These are phyloP conservation scores for Lentinula sp. DNA, from an alignment of 768 basidiomycete genomes.

Conservation along the genomic window DNA sequence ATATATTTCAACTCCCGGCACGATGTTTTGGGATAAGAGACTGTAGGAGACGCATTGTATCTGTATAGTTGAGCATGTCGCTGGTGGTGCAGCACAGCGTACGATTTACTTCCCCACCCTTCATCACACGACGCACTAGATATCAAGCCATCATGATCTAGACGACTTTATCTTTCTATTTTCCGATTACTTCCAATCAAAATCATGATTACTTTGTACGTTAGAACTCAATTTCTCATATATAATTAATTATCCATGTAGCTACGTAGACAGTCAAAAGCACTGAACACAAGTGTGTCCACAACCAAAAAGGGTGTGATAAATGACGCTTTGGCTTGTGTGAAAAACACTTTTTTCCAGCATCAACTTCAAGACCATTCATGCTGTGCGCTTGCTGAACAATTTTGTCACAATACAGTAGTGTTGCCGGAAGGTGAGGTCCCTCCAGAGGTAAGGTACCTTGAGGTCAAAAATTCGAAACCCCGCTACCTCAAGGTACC, in stretches of 20 bases:
- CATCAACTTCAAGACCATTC: no score
- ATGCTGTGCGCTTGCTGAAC: no score
- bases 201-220: not conserved
- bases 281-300: not conserved
- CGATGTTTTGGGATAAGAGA: not conserved
- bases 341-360: not conserved
- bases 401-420: no score
- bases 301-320: not conserved
- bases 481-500: not conserved
- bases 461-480: not conserved
- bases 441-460: not conserved
- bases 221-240: not conserved
- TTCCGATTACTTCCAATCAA: not conserved
- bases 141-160: not conserved
- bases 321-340: not conserved
- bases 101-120: not conserved
- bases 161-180: not conserved
- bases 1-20: constrained; percentile 1
- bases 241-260: not conserved
- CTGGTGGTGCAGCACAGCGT: no score
- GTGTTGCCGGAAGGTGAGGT: constrained; percentile 4
- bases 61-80: not conserved
- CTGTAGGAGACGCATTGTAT: not conserved
- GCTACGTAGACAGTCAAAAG: not conserved
- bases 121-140: not conserved